These are phyloP conservation scores for Climacium dendroides DNA, from an alignment of 225 moss, liverwort and hornwort genomes.

Conservation along the genomic window DNA sequence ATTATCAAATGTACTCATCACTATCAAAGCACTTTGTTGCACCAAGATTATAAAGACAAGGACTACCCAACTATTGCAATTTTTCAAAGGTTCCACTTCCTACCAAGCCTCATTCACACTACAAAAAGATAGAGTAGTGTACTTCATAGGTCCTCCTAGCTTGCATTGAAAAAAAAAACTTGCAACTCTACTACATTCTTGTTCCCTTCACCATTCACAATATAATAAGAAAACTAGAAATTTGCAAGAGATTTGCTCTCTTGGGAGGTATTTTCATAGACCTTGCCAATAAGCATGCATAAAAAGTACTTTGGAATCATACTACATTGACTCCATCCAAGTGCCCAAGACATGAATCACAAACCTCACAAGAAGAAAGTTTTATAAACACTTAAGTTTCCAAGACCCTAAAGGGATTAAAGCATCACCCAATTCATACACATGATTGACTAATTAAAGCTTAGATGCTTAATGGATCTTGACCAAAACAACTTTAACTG, in stretches of 20 bases:
- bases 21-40: not conserved
- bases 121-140: not conserved
- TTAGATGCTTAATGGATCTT: not conserved
- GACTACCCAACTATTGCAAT: not conserved
- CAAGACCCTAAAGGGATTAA: rapidly evolving
- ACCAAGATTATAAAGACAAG: not conserved
- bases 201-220: not conserved
- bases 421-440: rapidly evolving
- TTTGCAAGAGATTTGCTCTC: not conserved
- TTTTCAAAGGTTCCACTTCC: not conserved
- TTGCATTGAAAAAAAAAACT: rapidly evolving
- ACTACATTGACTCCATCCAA: not conserved
- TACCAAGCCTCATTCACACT: rapidly evolving
- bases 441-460: not conserved
- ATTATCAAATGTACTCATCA: rapidly evolving
- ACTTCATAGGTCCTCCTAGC: rapidly evolving
- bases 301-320: not conserved
- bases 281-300: not conserved
- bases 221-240: not conserved
- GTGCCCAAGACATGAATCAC: rapidly evolving
- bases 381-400: rapidly evolving
- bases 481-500: rapidly evolving
- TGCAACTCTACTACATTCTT: rapidly evolving
- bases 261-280: rapidly evolving
- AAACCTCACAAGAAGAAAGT: not conserved